Evolutionary conservation across 768 basidiomycete genomes (phyloP).

Genomic region (Boletus eberwhitei): DNA sequence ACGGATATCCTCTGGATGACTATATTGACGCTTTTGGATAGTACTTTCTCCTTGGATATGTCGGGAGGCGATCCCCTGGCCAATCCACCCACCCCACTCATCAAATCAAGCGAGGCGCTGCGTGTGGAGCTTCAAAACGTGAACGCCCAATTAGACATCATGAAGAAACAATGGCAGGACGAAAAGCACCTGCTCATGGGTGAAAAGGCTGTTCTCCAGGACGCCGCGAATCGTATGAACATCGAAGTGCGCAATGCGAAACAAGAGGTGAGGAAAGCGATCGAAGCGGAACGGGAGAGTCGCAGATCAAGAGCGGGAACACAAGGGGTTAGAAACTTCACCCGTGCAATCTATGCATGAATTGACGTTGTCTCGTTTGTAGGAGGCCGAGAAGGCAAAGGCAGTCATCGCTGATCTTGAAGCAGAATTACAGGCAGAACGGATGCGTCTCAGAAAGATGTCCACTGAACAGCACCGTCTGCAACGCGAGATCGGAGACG

Average conservation of each 20-base stretch:
- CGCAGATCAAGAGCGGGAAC: slow-evolving; percentile 48
- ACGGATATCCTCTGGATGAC: background rate
- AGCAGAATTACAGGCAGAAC: slow-evolving; percentile 65
- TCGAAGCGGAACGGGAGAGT: slow-evolving; percentile 49
- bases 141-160: slow-evolving; percentile 56
- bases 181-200: slow-evolving; percentile 61
- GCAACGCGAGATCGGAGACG: slow-evolving; percentile 62
- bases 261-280: slow-evolving; percentile 52
- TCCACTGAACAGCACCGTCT: slow-evolving; percentile 60
- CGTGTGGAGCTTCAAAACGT: slow-evolving; percentile 57
- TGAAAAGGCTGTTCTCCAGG: slow-evolving; percentile 71
- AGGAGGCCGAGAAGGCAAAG: slow-evolving; percentile 75
- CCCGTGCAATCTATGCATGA: background rate
- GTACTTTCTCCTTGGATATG: slow-evolving; percentile 47
- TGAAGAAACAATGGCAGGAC: slow-evolving; percentile 70
- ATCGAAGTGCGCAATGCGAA: slow-evolving; percentile 55
- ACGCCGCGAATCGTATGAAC: slow-evolving; percentile 65
- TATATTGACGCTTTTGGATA: slow-evolving; percentile 25
- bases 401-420: slow-evolving; percentile 67
- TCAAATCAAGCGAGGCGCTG: slow-evolving; percentile 63
- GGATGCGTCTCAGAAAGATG: slow-evolving; percentile 59
- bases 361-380: background rate
- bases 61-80: slow-evolving; percentile 44
- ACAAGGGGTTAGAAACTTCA: slow-evolving; percentile 45
- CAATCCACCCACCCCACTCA: slow-evolving; percentile 67